These are phyloP conservation scores for Citrullus colocynthis DNA, from an alignment of 306 rosid genomes.

Conservation along the genomic window DNA sequence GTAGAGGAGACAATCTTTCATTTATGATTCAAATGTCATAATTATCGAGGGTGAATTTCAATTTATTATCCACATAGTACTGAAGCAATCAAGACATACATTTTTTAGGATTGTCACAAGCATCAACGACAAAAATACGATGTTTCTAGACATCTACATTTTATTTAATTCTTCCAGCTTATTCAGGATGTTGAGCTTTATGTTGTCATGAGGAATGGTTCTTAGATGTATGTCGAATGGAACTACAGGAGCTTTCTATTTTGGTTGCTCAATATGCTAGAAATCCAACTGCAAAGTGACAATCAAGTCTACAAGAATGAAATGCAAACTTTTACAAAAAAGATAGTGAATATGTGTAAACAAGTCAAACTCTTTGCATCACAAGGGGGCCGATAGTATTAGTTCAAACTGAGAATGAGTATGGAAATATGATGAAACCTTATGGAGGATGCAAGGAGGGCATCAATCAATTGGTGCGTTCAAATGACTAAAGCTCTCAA, in stretches of 20 bases:
- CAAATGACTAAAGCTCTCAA: slow-evolving; percentile 57
- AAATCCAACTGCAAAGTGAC: too few species aligned
- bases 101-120: slow-evolving; percentile 9
- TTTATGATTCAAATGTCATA: too few species aligned
- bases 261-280: too few species aligned
- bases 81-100: slow-evolving; percentile 4
- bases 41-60: background rate
- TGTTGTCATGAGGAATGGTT: slow-evolving; percentile 67
- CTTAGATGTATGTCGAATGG: slow-evolving; percentile 67
- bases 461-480: slow-evolving; percentile 62
- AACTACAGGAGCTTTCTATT: slow-evolving; percentile 64
- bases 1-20: background rate
- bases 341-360: too few species aligned
- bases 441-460: slow-evolving; percentile 21
- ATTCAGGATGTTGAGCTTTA: slow-evolving; percentile 61
- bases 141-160: slow-evolving; percentile 41
- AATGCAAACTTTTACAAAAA: too few species aligned
- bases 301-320: too few species aligned
- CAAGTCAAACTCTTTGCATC: too few species aligned
- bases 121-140: slow-evolving; percentile 21
- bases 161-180: slow-evolving; percentile 52
- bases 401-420: slow-evolving; percentile 74
- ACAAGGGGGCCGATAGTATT: too few species aligned
- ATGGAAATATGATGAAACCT: slow-evolving; percentile 38
- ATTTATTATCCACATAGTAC: background rate